phyloP scores from a whole-genome alignment of 2,329 filamentous ascomycete genomes.

The Alternaria atra region DNA sequence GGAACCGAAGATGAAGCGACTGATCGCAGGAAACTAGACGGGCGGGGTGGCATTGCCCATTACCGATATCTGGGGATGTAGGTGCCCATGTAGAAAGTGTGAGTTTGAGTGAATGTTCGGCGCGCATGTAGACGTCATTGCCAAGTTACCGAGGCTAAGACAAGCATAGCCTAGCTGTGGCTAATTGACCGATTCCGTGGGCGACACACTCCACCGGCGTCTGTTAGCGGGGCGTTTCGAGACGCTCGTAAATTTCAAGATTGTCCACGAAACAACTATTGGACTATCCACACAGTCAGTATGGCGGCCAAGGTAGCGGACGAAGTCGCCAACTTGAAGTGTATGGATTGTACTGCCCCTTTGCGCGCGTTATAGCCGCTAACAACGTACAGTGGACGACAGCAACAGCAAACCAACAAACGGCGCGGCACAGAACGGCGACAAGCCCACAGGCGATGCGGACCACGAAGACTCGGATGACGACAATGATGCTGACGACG shows the following conservation, averaged over 20 bases:
- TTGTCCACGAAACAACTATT: conserved; percentile 13
- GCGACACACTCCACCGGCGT: conserved; percentile 16
- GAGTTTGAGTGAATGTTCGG: conserved; percentile 18
- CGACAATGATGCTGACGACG: conserved; percentile 62
- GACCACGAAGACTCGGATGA: conserved; percentile 66
- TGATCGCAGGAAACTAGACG: conserved; percentile 23
- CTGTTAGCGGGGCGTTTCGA: conserved; percentile 18
- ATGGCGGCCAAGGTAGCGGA: conserved; percentile 53
- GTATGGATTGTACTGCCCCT: conserved; percentile 32
- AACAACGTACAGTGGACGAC: conserved; percentile 47
- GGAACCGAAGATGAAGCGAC: conserved; percentile 11
- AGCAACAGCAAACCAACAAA: conserved; percentile 43
- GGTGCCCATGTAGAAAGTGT: conserved; percentile 4
- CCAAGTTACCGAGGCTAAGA: conserved; percentile 9
- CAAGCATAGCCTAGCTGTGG: conserved; percentile 14
- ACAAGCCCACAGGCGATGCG: conserved; percentile 55
- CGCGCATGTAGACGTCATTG: conserved; percentile 40
- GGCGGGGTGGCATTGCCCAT: conserved; percentile 43
- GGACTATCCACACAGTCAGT: conserved; percentile 19
- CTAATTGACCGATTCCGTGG: conserved; percentile 21
- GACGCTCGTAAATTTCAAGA: conserved; percentile 27
- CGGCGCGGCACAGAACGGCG: conserved; percentile 39
- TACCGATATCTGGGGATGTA: conserved; percentile 1
- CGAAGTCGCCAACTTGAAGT: conserved; percentile 49
- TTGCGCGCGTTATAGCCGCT: conserved; percentile 2